Conservation (phyloP, 257 asterid genomes). For the Catharanthus roseus region DNA sequence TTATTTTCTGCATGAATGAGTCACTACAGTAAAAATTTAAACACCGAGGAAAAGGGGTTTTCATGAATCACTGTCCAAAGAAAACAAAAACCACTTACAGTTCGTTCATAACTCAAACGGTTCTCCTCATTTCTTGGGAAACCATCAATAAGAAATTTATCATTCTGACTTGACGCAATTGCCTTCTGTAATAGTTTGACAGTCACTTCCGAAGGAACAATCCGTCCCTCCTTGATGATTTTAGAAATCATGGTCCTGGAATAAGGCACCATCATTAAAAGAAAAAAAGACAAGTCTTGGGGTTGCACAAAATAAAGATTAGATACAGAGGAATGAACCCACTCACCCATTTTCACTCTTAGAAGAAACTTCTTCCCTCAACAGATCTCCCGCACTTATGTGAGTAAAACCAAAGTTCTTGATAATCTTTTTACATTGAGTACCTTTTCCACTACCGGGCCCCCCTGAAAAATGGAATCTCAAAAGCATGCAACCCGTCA, state of each 20-base stretch:
- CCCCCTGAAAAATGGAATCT: constrained; percentile 56
- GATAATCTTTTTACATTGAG: constrained; percentile 77
- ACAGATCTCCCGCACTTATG: constrained; percentile 93
- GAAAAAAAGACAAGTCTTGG: not conserved
- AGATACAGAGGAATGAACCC: not conserved
- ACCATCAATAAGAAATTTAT: constrained; percentile 84
- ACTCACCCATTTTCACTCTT: constrained; percentile 63
- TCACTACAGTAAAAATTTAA: not conserved
- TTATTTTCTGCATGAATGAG: not conserved
- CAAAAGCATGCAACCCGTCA: constrained; percentile 12
- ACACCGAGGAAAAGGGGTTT: not conserved
- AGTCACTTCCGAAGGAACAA: constrained; percentile 92
- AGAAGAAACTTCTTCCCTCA: constrained; percentile 74
- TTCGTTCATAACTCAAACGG: constrained; percentile 67
- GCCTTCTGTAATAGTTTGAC: constrained; percentile 69
- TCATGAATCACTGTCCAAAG: constrained; percentile 12
- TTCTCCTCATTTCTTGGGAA: constrained; percentile 97
- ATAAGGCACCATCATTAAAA: constrained; percentile 8
- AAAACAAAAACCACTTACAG: constrained; percentile 50
- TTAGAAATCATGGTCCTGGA: constrained; percentile 77
- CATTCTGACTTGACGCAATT: constrained; percentile 48
- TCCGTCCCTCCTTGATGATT: constrained; percentile 77
- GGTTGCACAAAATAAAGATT: not conserved
- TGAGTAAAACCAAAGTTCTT: constrained; percentile 78
- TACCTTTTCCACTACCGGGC: constrained; percentile 99